Evolutionary conservation across 2,329 filamentous ascomycete genomes (phyloP).

Genomic region (Fusarium compactum): DNA sequence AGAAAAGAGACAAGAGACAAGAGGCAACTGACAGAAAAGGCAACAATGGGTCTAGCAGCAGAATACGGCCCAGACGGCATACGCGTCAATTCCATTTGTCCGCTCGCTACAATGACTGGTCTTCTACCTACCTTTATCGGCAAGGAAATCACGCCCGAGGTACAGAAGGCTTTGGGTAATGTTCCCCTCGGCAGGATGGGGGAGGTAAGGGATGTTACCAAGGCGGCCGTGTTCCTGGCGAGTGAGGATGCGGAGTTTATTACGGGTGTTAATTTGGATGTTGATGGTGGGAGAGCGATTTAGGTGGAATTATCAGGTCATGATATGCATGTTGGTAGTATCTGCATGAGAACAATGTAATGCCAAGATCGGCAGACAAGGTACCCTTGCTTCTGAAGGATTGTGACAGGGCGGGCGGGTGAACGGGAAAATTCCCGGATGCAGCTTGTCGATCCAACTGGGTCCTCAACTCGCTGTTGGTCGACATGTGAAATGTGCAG

Average conservation of each 20-base stretch:
- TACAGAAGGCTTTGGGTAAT: conserved; percentile 66
- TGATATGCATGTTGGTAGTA: not conserved
- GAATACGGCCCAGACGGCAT: conserved; percentile 80
- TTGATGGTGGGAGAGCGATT: conserved; percentile 44
- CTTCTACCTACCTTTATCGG: conserved; percentile 61
- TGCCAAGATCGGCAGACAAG: not conserved
- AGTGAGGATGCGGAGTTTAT: conserved; percentile 79
- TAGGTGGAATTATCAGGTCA: not conserved
- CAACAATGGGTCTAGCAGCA: conserved; percentile 70
- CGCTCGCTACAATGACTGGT: conserved; percentile 64
- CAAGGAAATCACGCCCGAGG: conserved; percentile 72
- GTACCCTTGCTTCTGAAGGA: not conserved
- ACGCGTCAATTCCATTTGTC: conserved; percentile 78
- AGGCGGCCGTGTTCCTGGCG: conserved; percentile 76
- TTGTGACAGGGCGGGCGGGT: not conserved
- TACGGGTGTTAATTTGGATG: conserved; percentile 76
- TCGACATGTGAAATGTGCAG: conserved; percentile 6
- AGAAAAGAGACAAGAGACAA: not conserved
- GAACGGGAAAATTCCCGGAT: not conserved
- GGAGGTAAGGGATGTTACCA: conserved; percentile 69
- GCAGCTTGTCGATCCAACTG: not conserved
- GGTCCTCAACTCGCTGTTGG: not conserved
- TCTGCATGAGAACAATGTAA: not conserved
- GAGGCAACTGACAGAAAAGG: conserved; percentile 15
- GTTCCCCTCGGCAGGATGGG: conserved; percentile 65